These are phyloP conservation scores for Cardamine chenopodiifolia DNA, from an alignment of 345 rosid species.

Conservation along the genomic window DNA sequence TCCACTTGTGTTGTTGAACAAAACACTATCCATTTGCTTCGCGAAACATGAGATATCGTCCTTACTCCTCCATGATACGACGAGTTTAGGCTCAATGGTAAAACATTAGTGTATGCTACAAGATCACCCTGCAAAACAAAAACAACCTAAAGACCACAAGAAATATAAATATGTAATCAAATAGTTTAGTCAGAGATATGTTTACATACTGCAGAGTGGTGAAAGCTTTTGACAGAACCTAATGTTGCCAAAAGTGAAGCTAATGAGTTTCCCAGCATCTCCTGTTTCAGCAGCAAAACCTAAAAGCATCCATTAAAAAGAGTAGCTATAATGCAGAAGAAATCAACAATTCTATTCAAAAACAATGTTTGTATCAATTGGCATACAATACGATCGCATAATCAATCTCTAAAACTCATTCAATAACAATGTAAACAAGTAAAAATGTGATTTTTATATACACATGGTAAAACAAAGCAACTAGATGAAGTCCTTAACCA, in stretches of 20 bases:
- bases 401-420: background rate
- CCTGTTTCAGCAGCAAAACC: constrained; percentile 37
- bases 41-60: constrained; percentile 14
- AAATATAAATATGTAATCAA: background rate
- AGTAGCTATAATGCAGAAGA: background rate
- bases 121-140: constrained; percentile 53
- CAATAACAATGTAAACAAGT: background rate
- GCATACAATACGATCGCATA: background rate
- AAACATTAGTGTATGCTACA: constrained; percentile 35
- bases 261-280: constrained; percentile 62
- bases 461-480: background rate
- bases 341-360: background rate
- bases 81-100: constrained; percentile 34
- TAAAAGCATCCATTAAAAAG: too few species aligned
- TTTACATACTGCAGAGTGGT: constrained; percentile 44
- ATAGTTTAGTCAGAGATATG: background rate
- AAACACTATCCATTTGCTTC: constrained; percentile 51
- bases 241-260: constrained; percentile 58
- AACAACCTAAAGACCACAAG: background rate
- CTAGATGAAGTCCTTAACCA: background rate
- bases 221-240: constrained; percentile 32
- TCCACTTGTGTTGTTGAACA: constrained; percentile 50
- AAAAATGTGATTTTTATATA: background rate
- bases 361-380: constrained; percentile 1
- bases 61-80: constrained; percentile 29